Base-by-base conservation (phyloP, 208 protist genomes). In the Crithidia fasciculata region DNA sequence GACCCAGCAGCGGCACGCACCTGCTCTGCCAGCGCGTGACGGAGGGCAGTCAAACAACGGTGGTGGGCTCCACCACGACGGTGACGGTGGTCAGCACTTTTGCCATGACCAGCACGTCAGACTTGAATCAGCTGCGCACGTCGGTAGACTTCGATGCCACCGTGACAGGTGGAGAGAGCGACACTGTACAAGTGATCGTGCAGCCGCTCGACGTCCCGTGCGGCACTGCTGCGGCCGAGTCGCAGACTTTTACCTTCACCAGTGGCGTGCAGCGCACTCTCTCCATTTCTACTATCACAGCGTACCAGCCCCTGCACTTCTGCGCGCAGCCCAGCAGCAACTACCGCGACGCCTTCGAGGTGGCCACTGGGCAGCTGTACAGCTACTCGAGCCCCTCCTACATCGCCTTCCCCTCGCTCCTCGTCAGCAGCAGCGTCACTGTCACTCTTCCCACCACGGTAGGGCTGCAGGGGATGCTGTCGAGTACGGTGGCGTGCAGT, bases 21-120 rank as follows among this genome's bases (percentile, higher is more conserved):
- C 60, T 80, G 54, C 50, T 90, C n/a, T 90, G 86, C 69, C 82
- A 90, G 55, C 66, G 83, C 28, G 79, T 78, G 44, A 67, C 60
- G 15, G 36, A n/a, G n/a, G 41, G 57, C 12, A 36, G 53, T 15
- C 52, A 56, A 19, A 54, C 52, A 13, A 77, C 36, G 16, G 66
- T 82, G 9, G 74, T 78, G 5, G 82, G 68, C 18, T 63, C 82
- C 50, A 65, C 76, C 47, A 69, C 52, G 15, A 78, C 74, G 16
- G 52, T 90, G 47, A 55, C 39, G 52, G 86, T 84, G 18, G 53
- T 90, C n/a, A 58, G 69, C 47, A 63, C 72, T 15, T 84, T 76
- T 63, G 18, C 52, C 10, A 69, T 81, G 58, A 74, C 81, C 5
- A 73, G 76, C 44, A 43, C 52, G 15, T 75, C 66, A 15, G 19